These are phyloP conservation scores for Citrus reticulata DNA, from an alignment of 345 rosid species.

Conservation along the genomic window DNA sequence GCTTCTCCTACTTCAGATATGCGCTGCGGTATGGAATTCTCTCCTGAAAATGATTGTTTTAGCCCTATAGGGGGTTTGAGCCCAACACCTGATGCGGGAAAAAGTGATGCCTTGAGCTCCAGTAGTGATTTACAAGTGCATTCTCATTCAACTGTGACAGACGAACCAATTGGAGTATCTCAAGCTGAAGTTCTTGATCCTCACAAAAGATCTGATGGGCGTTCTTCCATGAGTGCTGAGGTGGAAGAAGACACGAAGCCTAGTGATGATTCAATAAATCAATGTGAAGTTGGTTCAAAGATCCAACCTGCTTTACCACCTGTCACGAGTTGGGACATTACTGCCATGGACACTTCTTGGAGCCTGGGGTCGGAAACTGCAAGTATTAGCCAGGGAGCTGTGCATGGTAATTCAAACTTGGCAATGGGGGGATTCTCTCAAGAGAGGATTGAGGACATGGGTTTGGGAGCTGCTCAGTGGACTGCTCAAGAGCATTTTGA, in stretches of 20 bases:
- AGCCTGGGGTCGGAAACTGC: slow-evolving; percentile 41
- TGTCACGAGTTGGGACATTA: slow-evolving; percentile 26
- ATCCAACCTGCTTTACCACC: slow-evolving; percentile 43
- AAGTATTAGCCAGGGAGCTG: slow-evolving; percentile 30
- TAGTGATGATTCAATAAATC: slow-evolving; percentile 43
- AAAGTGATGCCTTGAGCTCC: slow-evolving; percentile 73
- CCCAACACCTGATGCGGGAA: slow-evolving; percentile 55
- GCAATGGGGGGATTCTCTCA: slow-evolving; percentile 25
- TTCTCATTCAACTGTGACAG: slow-evolving; percentile 38
- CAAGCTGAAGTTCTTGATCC: slow-evolving; percentile 30
- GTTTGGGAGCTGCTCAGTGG: slow-evolving; percentile 40
- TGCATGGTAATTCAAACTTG: slow-evolving; percentile 40
- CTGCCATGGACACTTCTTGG: slow-evolving; percentile 29
- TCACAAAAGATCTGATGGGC: slow-evolving; percentile 39
- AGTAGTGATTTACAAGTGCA: slow-evolving; percentile 54
- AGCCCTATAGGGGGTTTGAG: slow-evolving; percentile 65
- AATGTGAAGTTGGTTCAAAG: slow-evolving; percentile 46
- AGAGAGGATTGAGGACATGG: slow-evolving; percentile 21
- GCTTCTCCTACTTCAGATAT: slow-evolving; percentile 75
- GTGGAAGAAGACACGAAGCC: slow-evolving; percentile 36
- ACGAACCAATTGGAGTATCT: slow-evolving; percentile 22
- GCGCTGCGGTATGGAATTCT: slow-evolving; percentile 41
- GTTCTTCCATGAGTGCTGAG: slow-evolving; percentile 41
- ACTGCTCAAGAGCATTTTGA: slow-evolving; percentile 32
- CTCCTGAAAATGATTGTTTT: slow-evolving; percentile 73